phyloP scores from a whole-genome alignment of 1,139 yeast species.

The Magnusiomyces suaveolens region DNA sequence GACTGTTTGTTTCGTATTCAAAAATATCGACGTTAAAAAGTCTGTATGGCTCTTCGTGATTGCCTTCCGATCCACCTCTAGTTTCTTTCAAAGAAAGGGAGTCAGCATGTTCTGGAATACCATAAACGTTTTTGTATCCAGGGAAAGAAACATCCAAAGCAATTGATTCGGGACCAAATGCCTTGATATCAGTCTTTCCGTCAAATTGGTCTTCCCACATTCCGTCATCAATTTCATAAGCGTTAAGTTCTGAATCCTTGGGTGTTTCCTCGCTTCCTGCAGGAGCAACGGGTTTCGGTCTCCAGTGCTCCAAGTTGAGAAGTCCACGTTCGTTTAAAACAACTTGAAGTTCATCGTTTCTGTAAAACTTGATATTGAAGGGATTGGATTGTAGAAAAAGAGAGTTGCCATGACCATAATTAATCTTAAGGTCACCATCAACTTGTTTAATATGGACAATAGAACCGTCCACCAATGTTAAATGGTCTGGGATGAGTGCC shows the following conservation, averaged over 20 bases:
- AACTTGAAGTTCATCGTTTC: constrained; percentile 41
- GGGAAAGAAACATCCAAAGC: constrained; percentile 65
- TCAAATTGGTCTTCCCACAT: constrained; percentile 35
- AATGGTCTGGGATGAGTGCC: constrained; percentile 38
- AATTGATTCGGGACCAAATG: constrained; percentile 85
- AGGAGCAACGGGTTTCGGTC: constrained; percentile 34
- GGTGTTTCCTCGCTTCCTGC: constrained; percentile 17
- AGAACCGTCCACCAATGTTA: constrained; percentile 21
- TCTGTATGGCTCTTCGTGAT: constrained; percentile 63
- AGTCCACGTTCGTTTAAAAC: constrained; percentile 59
- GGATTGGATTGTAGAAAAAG: constrained; percentile 42
- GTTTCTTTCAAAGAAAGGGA: constrained; percentile 66
- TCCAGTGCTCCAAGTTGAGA: constrained; percentile 70
- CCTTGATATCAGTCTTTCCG: constrained; percentile 48
- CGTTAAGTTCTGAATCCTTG: constrained; percentile 16
- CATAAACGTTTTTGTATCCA: constrained; percentile 59
- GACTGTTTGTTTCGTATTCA: constrained; percentile 75
- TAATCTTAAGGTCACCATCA: constrained; percentile 8
- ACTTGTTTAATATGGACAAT: not conserved
- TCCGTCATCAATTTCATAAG: constrained; percentile 27
- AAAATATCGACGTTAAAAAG: constrained; percentile 88
- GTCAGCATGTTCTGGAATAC: constrained; percentile 95
- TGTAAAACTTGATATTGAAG: constrained; percentile 42
- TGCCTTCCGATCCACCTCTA: constrained; percentile 24
- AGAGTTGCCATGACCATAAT: constrained; percentile 37